A percentile compares a stretch with the other conserved stretches of the same genome.
These are phyloP conservation scores for Schizonepeta tenuifolia DNA, from an alignment of 257 asterid genomes.

Conservation along the genomic window DNA sequence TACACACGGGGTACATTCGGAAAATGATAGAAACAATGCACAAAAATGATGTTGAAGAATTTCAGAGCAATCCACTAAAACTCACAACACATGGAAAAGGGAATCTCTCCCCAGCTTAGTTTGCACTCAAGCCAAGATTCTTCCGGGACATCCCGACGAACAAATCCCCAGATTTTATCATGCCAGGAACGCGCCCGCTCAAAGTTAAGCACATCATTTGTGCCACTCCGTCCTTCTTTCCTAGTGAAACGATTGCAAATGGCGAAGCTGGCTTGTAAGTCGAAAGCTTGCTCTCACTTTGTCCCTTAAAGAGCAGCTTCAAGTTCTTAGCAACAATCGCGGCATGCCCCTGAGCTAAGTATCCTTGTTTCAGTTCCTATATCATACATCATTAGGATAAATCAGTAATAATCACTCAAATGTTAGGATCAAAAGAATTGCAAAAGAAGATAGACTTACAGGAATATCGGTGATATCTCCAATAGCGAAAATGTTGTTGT, in stretches of 20 bases:
- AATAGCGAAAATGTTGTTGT: slow-evolving; percentile 60
- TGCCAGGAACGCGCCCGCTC: slow-evolving; percentile 75
- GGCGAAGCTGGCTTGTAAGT: slow-evolving; percentile 61
- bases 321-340: slow-evolving; percentile 67
- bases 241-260: slow-evolving; percentile 70
- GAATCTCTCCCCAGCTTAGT: slow-evolving; percentile 12
- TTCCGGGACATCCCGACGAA: slow-evolving; percentile 65
- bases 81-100: slow-evolving; percentile 9
- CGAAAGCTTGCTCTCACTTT: slow-evolving; percentile 45
- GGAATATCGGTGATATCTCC: slow-evolving; percentile 81
- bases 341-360: slow-evolving; percentile 68
- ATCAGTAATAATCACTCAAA: neutral
- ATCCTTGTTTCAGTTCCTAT: slow-evolving; percentile 91
- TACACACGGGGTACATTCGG: neutral
- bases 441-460: slow-evolving; percentile 49
- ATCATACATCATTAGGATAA: neutral
- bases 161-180: slow-evolving; percentile 80
- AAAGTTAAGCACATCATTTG: slow-evolving; percentile 56
- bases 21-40: neutral
- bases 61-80: neutral
- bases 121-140: slow-evolving; percentile 55
- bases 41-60: slow-evolving; percentile 5
- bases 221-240: slow-evolving; percentile 65
- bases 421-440: neutral
- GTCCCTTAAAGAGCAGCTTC: slow-evolving; percentile 51